Conservation (phyloP, 1,284 basidiomycete genomes). For the Blastosporella zonata region DNA sequence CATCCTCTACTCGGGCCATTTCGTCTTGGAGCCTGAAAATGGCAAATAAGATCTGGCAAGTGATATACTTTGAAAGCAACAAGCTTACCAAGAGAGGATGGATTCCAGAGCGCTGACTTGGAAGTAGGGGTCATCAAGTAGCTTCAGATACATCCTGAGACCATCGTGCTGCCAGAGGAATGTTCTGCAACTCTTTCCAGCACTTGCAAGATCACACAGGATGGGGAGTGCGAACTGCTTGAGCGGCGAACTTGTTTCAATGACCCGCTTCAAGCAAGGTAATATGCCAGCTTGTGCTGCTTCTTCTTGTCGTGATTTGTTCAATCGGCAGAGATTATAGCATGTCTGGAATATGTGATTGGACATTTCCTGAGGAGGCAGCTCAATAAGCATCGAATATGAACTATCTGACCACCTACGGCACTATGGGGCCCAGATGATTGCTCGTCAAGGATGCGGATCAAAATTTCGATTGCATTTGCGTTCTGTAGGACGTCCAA, state of each 20-base stretch:
- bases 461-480: conserved; percentile 89
- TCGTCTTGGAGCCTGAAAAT: conserved; percentile 85
- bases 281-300: conserved; percentile 94
- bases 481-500: conserved; percentile 95
- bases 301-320: conserved; percentile 93
- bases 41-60: conserved; percentile 6
- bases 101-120: conserved; percentile 92
- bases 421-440: conserved; percentile 78
- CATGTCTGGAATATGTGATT: conserved; percentile 94
- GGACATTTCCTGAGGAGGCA: conserved; percentile 73
- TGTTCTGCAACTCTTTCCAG: conserved; percentile 87
- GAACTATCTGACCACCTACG: conserved; percentile 36
- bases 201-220: conserved; percentile 91
- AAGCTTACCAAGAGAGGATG: conserved; percentile 78
- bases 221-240: conserved; percentile 97
- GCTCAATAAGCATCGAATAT: conserved; percentile 6
- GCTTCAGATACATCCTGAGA: conserved; percentile 75
- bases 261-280: conserved; percentile 85
- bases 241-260: conserved; percentile 84
- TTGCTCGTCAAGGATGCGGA: conserved; percentile 81
- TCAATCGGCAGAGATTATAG: conserved; percentile 92
- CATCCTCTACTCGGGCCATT: conserved; percentile 89
- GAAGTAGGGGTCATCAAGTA: conserved; percentile 94
- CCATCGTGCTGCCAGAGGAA: conserved; percentile 89
- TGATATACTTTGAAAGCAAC: not conserved